Conservation (phyloP, 164 flowering plant genomes). For the Liriodendron chinense region DNA sequence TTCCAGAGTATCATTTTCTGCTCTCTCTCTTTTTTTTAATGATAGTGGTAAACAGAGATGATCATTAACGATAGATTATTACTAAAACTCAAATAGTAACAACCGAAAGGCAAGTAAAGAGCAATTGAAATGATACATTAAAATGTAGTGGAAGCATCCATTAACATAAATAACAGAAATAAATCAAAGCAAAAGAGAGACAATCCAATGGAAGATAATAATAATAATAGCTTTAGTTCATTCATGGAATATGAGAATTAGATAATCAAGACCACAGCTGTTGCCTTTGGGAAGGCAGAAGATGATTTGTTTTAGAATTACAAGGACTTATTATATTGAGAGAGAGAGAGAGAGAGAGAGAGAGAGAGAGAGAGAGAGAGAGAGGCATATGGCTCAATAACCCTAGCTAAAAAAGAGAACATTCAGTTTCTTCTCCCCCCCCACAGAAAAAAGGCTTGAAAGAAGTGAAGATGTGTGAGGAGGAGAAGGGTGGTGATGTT, state of each 20-base stretch:
- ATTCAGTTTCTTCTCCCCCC: constrained; percentile 19
- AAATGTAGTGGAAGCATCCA: constrained; percentile 23
- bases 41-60: constrained; percentile 11
- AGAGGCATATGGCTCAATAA: constrained; percentile 5
- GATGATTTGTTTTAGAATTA: constrained; percentile 9
- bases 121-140: not conserved
- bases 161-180: constrained; percentile 10
- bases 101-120: constrained; percentile 1
- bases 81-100: constrained; percentile 1
- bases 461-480: constrained; percentile 13
- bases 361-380: not conserved
- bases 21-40: not conserved
- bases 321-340: not conserved
- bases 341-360: not conserved
- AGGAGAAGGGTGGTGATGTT: not conserved
- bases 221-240: constrained; percentile 11
- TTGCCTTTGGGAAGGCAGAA: constrained; percentile 13
- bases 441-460: constrained; percentile 17
- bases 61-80: not conserved
- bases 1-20: not conserved
- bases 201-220: constrained; percentile 7
- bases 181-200: constrained; percentile 14
- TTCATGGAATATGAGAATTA: constrained; percentile 16
- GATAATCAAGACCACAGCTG: constrained; percentile 14
- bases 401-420: constrained; percentile 1